A percentile compares a stretch with the other conserved stretches of the same genome.
Evolutionary conservation across 2,329 filamentous ascomycete genomes (phyloP).

Genomic region (Xylariaceae sp.): DNA sequence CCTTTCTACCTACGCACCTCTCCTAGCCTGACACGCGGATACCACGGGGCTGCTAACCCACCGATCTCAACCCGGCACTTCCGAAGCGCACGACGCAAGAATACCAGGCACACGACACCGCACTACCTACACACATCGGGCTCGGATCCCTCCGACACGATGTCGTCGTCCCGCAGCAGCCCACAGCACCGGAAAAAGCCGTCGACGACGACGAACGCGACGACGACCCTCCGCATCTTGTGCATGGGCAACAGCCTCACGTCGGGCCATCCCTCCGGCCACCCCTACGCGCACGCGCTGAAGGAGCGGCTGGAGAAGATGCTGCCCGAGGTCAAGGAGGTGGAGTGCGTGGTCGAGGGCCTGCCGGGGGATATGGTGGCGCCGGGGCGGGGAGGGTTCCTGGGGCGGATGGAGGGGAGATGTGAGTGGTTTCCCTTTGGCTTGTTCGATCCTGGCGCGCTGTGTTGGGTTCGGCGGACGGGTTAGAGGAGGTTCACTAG

Average conservation of each 20-base stretch:
- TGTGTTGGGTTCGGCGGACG: too few species aligned
- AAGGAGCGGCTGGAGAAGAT: conserved; percentile 37
- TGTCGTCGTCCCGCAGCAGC: neutral
- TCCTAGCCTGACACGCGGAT: too few species aligned
- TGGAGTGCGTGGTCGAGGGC: conserved; percentile 43
- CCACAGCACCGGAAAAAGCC: too few species aligned
- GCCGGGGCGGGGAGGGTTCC: conserved; percentile 26
- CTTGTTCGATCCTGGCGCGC: too few species aligned
- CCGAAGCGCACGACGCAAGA: too few species aligned
- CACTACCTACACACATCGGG: too few species aligned
- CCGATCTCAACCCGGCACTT: too few species aligned
- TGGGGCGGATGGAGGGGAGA: conserved; percentile 18
- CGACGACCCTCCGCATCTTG: conserved; percentile 46
- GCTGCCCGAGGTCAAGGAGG: conserved; percentile 10
- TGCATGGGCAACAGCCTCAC: conserved; percentile 65
- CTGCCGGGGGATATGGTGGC: conserved; percentile 47
- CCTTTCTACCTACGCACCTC: too few species aligned
- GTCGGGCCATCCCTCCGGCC: conserved; percentile 44
- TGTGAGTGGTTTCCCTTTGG: conserved; percentile 7
- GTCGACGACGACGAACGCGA: conserved; percentile 18
- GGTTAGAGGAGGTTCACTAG: too few species aligned
- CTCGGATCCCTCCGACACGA: too few species aligned
- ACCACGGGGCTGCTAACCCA: too few species aligned
- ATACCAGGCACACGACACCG: too few species aligned
- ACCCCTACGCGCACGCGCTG: conserved; percentile 52